Percentiles rank a stretch among this genome's conserved stretches.
Conservation (phyloP, 208 protist species). For the Wallacemonas sp. region DNA sequence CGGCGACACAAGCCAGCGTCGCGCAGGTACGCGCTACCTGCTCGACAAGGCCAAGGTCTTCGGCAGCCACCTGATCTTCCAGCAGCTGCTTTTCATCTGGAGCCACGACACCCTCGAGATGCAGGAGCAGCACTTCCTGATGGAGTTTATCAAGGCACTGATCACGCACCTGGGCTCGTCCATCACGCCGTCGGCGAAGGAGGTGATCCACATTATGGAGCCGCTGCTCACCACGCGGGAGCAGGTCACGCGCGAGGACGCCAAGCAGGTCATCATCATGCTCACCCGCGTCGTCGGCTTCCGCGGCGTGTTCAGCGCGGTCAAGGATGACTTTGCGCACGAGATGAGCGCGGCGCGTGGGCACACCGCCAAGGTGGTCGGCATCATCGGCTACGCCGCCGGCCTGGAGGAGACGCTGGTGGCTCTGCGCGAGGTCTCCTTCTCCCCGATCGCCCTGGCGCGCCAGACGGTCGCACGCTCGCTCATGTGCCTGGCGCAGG, state of each 20-base stretch:
- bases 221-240: conserved; percentile 98
- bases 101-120: conserved; percentile 96
- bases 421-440: conserved; percentile 97
- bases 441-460: conserved; percentile 96
- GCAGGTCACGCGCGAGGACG: conserved; percentile 98
- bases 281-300: conserved; percentile 98
- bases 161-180: conserved; percentile 97
- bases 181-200: conserved; percentile 96
- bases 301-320: conserved; percentile 96
- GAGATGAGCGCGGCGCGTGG: conserved; percentile 98
- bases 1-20: conserved; percentile 97
- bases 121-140: conserved; percentile 98
- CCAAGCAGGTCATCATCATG: conserved; percentile 98
- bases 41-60: conserved; percentile 98
- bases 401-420: conserved; percentile 96
- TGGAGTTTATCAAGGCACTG: conserved; percentile 99
- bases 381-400: conserved; percentile 96
- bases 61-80: conserved; percentile 97
- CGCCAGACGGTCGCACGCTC: conserved; percentile 98
- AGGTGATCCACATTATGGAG: conserved; percentile 99
- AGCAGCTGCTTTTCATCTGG: conserved; percentile 98
- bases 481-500: conserved; percentile 97
- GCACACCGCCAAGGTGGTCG: conserved; percentile 98
- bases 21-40: conserved; percentile 95
- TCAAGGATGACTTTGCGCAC: conserved; percentile 98